Evolutionary conservation across 1,284 basidiomycete genomes (phyloP), one percentile per base, ranked within the genome.

Genomic region (Cystobasidium slooffiae): DNA sequence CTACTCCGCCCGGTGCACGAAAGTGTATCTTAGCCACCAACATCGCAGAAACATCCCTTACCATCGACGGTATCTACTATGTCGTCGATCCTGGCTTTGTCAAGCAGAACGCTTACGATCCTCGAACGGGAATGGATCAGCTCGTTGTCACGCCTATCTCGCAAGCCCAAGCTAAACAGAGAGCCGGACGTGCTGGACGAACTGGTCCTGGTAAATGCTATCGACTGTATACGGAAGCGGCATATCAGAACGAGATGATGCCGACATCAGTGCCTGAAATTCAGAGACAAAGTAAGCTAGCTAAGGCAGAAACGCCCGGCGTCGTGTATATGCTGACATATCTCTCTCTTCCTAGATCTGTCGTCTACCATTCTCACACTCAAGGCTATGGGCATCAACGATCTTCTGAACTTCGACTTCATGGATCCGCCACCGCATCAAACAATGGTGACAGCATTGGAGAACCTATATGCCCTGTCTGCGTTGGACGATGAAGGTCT

Each of bases 131-230:
- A 78, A 99, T 99, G 96, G 97, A 99, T 84, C 97, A 94, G 20
- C 87, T 99, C 73, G 92, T 98, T 58, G 97, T 99, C 53, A 98
- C 96, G 61, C 97, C 97, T 55, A 99, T 99, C 79, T 98, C 96
- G 14, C 96, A 99, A 85, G 95, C 97, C 5, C 95, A 98, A 82
- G 96, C 97, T 0, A 88, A 93, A 52, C 97, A 99, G 81, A 89
- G 97, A 52, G 86, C 94, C 0, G 97, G 97, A 24, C 93, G 97
- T 79, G 97, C 97, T 4, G 97, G 97, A 20, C 89, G 97, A 67
- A 99, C 97, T 0, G 96, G 97, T 22, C 97, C 97, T 0, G 97
- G 97, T 63, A 98, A 98, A 84, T 97, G 94, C 82, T 99, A 99
- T 83, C 91, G 97, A 9, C 86, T 99, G 0, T 99, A 97, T 83